A percentile compares a stretch with the other conserved stretches of the same genome.
Conservation (phyloP, 176 grass and related monocot species). For the Themeda triandra region DNA sequence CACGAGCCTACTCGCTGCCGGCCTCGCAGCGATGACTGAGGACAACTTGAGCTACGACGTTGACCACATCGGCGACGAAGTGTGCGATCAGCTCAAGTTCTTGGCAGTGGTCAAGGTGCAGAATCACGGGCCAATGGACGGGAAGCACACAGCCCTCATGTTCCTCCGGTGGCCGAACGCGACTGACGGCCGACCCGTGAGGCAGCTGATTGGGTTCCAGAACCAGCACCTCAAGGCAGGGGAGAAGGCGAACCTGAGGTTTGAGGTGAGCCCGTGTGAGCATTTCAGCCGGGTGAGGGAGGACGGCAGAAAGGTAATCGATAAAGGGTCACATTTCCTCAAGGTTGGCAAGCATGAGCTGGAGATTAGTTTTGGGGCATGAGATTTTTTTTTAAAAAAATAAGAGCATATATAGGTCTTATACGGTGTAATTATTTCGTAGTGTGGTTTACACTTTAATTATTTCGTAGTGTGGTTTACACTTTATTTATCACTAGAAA, state of each 20-base stretch:
- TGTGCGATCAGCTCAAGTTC: slow-evolving; percentile 51
- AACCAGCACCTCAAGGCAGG: slow-evolving; percentile 45
- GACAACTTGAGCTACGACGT: slow-evolving; percentile 16
- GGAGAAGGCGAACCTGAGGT: slow-evolving; percentile 23
- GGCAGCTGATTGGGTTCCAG: slow-evolving; percentile 50
- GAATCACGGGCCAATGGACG: slow-evolving; percentile 65
- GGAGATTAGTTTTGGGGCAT: slow-evolving; percentile 35
- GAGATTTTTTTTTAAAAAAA: neutral
- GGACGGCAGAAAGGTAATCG: slow-evolving; percentile 60
- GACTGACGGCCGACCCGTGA: slow-evolving; percentile 5
- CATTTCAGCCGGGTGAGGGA: slow-evolving; percentile 49
- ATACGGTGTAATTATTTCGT: no score
- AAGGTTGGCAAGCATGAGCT: slow-evolving; percentile 48
- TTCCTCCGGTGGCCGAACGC: slow-evolving; percentile 44
- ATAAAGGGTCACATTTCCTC: slow-evolving; percentile 65
- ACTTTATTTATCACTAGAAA: no score
- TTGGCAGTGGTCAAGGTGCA: slow-evolving; percentile 36
- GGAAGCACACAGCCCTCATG: slow-evolving; percentile 62
- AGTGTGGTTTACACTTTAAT: no score
- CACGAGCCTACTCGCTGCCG: neutral
- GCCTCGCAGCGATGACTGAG: neutral
- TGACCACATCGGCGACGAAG: slow-evolving; percentile 5
- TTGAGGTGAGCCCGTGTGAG: slow-evolving; percentile 53
- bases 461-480: no score
- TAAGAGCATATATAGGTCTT: no score